Percentiles rank a stretch among this genome's conserved stretches.
Evolutionary conservation across 2,329 filamentous ascomycete species (phyloP).

Genomic region (Emergomyces africanus): DNA sequence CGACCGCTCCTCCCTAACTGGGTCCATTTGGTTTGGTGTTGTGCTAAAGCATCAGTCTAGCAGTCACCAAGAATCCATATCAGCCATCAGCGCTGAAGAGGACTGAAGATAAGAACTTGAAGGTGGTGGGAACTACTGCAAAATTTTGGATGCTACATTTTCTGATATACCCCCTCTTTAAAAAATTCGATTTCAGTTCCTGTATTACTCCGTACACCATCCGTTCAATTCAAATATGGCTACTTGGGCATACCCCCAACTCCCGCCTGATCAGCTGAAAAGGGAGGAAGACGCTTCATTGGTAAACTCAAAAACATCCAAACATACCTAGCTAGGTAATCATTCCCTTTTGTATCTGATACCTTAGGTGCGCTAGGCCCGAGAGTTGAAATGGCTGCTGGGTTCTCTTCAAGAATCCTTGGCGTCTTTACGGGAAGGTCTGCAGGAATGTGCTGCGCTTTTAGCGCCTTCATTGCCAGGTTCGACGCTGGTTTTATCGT

Average conservation of each 20-base stretch:
- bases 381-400: conserved; percentile 53
- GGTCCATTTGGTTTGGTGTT: not conserved
- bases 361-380: conserved; percentile 25
- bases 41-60: no score
- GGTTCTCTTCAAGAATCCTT: conserved; percentile 48
- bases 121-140: no score
- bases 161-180: not conserved
- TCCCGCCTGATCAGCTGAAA: conserved; percentile 38
- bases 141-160: no score
- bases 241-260: conserved; percentile 48
- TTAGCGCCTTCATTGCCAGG: conserved; percentile 75
- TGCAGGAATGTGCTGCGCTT: conserved; percentile 79
- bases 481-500: conserved; percentile 80
- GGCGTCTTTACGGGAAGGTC: conserved; percentile 51
- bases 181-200: not conserved
- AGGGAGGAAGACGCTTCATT: conserved; percentile 41
- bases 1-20: not conserved
- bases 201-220: no score
- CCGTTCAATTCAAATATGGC: conserved; percentile 37
- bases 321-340: not conserved
- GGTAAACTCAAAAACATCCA: conserved; percentile 22
- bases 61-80: no score
- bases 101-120: no score
- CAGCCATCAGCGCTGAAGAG: no score
- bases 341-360: not conserved